Evolutionary conservation across 2,329 filamentous ascomycete genomes (phyloP).

Genomic region (Aurifilum marmelostoma): DNA sequence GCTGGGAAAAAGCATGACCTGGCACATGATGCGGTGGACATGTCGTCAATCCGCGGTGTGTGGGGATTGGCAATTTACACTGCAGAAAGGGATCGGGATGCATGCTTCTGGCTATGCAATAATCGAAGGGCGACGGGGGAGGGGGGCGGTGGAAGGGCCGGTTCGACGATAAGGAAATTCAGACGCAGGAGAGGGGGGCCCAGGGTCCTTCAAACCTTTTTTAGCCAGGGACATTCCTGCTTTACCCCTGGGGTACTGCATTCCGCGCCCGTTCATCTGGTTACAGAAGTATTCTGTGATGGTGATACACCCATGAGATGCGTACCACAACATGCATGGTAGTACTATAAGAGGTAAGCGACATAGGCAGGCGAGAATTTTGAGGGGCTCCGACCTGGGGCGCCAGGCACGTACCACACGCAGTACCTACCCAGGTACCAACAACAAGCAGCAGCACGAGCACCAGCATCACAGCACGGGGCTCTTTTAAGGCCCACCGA

Average conservation of each 20-base stretch:
- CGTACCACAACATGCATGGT: background rate
- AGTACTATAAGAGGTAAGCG: conserved; percentile 7
- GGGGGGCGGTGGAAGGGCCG: background rate
- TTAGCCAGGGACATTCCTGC: background rate
- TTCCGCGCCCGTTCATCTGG: background rate
- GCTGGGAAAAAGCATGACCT: conserved; percentile 16
- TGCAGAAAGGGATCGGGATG: conserved; percentile 3
- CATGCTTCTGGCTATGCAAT: conserved; percentile 12
- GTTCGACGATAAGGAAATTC: background rate
- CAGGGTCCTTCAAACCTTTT: background rate
- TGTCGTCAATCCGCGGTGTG: conserved; percentile 15
- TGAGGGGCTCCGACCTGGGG: background rate
- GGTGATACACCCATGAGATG: background rate
- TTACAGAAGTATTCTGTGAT: background rate
- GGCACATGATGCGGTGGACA: conserved; percentile 24
- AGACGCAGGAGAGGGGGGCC: background rate
- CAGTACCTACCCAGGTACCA: conserved; percentile 2
- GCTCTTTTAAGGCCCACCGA: background rate
- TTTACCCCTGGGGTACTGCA: background rate
- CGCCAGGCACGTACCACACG: background rate
- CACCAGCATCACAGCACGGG: background rate
- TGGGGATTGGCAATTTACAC: conserved; percentile 7
- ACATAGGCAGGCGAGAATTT: conserved; percentile 11
- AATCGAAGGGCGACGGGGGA: conserved; percentile 1
- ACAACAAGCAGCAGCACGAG: background rate